These are phyloP conservation scores for Parachaetomium inaequale DNA, from an alignment of 495 filamentous ascomycete species.

Conservation along the genomic window DNA sequence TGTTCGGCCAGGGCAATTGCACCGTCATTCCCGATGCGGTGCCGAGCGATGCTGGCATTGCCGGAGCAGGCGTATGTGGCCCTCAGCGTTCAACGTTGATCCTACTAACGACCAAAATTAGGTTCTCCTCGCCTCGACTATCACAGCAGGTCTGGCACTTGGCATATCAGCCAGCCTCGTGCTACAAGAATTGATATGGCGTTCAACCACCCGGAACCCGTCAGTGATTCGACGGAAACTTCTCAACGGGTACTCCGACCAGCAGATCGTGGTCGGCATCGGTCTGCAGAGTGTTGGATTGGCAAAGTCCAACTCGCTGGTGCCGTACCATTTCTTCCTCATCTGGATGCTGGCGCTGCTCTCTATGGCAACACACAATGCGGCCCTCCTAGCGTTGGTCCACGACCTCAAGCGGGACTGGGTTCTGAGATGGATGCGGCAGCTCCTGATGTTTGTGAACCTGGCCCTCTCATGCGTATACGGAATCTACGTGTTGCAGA, in stretches of 20 bases:
- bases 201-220: conserved; percentile 30
- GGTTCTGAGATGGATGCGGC: conserved; percentile 58
- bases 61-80: conserved; percentile 52
- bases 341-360: conserved; percentile 59
- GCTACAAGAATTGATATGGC: conserved; percentile 38
- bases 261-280: conserved; percentile 60
- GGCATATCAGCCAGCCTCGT: conserved; percentile 48
- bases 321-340: conserved; percentile 60
- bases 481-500: conserved; percentile 49
- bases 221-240: conserved; percentile 52
- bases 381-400: conserved; percentile 53
- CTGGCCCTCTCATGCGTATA: conserved; percentile 47
- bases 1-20: conserved; percentile 41
- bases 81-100: background rate
- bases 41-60: conserved; percentile 54
- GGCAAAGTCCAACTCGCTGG: conserved; percentile 45
- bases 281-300: conserved; percentile 55
- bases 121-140: conserved; percentile 58
- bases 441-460: conserved; percentile 58
- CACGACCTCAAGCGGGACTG: conserved; percentile 59
- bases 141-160: conserved; percentile 49
- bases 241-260: conserved; percentile 55
- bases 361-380: conserved; percentile 56
- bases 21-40: conserved; percentile 40
- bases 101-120: conserved; percentile 18